phyloP scores from a whole-genome alignment of 176 grass and related monocot species.

The Phragmites australis region DNA sequence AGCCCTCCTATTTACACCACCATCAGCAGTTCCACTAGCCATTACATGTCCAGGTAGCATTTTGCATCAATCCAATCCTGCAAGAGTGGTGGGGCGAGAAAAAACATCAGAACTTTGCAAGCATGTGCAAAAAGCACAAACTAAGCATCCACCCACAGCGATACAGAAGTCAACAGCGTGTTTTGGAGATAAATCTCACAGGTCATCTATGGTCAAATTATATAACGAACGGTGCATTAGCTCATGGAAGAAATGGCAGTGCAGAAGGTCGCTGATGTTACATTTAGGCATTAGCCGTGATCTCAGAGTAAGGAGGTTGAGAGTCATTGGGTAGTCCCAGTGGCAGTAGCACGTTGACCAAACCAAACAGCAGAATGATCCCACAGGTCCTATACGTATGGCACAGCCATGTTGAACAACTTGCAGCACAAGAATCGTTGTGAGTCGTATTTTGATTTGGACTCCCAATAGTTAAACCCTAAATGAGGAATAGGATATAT shows the following conservation, averaged over 20 bases:
- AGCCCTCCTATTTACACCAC: constrained; percentile 38
- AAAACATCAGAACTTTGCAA: constrained; percentile 20
- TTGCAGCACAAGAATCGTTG: not conserved
- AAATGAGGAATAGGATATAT: not conserved
- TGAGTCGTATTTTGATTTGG: no score
- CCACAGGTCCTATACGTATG: no score
- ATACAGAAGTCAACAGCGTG: not conserved
- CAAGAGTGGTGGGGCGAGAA: not conserved
- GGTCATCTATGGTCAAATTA: not conserved
- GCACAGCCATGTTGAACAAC: not conserved
- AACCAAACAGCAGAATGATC: constrained; percentile 13
- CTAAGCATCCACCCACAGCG: not conserved
- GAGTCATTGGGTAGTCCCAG: not conserved
- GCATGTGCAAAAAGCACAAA: not conserved
- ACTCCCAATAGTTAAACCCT: not conserved
- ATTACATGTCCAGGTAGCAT: constrained; percentile 36
- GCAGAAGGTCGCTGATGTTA: not conserved
- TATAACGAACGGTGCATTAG: not conserved
- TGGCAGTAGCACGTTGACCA: constrained; percentile 34
- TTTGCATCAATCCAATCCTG: constrained; percentile 53
- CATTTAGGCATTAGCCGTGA: not conserved
- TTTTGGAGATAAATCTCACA: not conserved
- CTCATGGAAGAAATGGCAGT: not conserved
- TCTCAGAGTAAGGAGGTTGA: not conserved
- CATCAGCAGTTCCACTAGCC: constrained; percentile 23